Evolutionary conservation across 495 filamentous ascomycete genomes (phyloP).

Genomic region (Bryoglossum gracile): DNA sequence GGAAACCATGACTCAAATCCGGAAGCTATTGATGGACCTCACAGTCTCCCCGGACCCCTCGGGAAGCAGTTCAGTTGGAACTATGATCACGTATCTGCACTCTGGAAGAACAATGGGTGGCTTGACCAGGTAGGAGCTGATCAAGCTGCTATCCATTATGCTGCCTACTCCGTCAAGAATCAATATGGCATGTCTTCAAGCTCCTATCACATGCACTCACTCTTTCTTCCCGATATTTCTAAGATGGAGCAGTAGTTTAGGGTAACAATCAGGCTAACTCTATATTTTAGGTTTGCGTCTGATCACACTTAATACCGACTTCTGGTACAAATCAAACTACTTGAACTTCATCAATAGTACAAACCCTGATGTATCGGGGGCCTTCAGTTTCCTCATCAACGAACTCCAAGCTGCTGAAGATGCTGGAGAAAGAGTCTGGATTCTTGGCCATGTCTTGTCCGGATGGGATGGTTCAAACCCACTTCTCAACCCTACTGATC

Average conservation of each 20-base stretch:
- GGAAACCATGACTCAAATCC: slow-evolving; percentile 52
- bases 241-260: too few species aligned
- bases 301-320: slow-evolving; percentile 51
- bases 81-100: slow-evolving; percentile 39
- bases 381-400: slow-evolving; percentile 41
- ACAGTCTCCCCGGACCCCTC: slow-evolving; percentile 38
- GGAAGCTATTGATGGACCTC: slow-evolving; percentile 23
- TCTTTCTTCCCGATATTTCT: too few species aligned
- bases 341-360: slow-evolving; percentile 46
- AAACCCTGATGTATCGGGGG: slow-evolving; percentile 40
- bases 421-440: slow-evolving; percentile 46
- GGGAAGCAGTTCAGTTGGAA: slow-evolving; percentile 50
- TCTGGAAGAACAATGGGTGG: slow-evolving; percentile 45
- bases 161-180: slow-evolving; percentile 40
- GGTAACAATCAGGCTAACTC: too few species aligned
- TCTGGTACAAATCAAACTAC: slow-evolving; percentile 46
- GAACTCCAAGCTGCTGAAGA: slow-evolving; percentile 47
- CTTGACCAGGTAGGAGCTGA: slow-evolving; percentile 36
- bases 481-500: slow-evolving; percentile 43
- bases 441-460: slow-evolving; percentile 45
- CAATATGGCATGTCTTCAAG: too few species aligned
- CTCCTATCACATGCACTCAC: too few species aligned
- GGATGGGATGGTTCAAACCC: slow-evolving; percentile 47
- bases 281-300: too few species aligned
- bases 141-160: slow-evolving; percentile 34